A percentile compares a stretch with the other conserved stretches of the same genome.
phyloP scores from a whole-genome alignment of 805 yeast species.

The Candida easanensis region DNA sequence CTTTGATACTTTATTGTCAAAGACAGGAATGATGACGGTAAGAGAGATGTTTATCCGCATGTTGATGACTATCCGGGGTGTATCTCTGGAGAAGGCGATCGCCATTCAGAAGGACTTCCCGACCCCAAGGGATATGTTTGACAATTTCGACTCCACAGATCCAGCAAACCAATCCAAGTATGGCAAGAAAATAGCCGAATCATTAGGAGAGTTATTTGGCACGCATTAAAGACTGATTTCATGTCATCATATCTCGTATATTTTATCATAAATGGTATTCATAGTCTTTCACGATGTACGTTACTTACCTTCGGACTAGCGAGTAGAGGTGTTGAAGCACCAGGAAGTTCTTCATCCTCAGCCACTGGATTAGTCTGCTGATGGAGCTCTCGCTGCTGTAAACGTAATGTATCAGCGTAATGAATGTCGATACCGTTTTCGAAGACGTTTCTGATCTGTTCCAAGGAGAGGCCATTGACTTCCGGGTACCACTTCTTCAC shows the following conservation, averaged over 20 bases:
- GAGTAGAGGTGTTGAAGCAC: too few relatives aligned
- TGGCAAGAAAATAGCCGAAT: constrained; percentile 30
- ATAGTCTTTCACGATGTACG: too few relatives aligned
- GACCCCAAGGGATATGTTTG: constrained; percentile 64
- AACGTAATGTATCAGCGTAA: constrained; percentile 20
- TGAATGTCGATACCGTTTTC: constrained; percentile 38
- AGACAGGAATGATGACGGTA: constrained; percentile 66
- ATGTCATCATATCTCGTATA: too few relatives aligned
- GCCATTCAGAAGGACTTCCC: constrained; percentile 67
- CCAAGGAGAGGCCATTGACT: constrained; percentile 42
- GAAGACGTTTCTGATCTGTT: constrained; percentile 39
- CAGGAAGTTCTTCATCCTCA: background rate
- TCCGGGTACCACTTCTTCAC: constrained; percentile 41
- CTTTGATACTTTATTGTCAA: constrained; percentile 68
- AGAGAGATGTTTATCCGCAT: constrained; percentile 72
- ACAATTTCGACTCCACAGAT: constrained; percentile 37
- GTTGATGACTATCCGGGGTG: constrained; percentile 78
- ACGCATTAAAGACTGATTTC: background rate
- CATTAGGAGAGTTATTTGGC: constrained; percentile 17
- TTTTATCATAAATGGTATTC: background rate
- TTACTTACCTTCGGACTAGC: too few relatives aligned
- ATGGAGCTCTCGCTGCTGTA: background rate
- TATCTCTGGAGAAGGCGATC: constrained; percentile 81
- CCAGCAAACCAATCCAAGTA: constrained; percentile 22
- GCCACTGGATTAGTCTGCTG: background rate